Evolutionary conservation across 164 flowering plant species (phyloP).

Genomic region (Piper longum): DNA sequence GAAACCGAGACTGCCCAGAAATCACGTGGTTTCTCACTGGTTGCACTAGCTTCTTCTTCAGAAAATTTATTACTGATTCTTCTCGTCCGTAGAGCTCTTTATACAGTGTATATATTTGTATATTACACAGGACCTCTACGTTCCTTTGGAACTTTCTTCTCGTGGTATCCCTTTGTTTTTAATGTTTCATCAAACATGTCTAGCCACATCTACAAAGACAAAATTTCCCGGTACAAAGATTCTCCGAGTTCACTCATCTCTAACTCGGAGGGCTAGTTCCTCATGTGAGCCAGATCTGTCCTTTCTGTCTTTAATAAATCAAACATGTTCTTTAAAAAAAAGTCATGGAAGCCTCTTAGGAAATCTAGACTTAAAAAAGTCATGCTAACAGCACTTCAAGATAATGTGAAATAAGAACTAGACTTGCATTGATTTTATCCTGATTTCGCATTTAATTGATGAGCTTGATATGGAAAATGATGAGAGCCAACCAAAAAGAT

Average conservation of each 20-base stretch:
- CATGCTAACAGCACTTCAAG: background rate
- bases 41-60: constrained; percentile 1
- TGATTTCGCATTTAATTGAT: too few species aligned
- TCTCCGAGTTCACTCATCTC: background rate
- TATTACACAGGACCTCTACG: background rate
- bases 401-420: too few species aligned
- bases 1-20: background rate
- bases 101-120: background rate
- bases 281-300: background rate
- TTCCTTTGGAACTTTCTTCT: background rate
- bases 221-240: background rate
- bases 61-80: constrained; percentile 1
- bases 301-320: background rate
- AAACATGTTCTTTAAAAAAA: too few species aligned
- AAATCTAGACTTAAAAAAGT: background rate
- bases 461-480: too few species aligned
- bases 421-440: background rate
- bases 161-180: background rate
- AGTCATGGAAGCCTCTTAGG: background rate
- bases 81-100: background rate
- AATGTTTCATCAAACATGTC: too few species aligned
- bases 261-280: background rate
- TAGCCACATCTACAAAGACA: background rate
- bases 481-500: too few species aligned
- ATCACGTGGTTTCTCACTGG: background rate